Base-by-base conservation (phyloP, 2,329 filamentous ascomycete genomes). In the Colletotrichum tanaceti region DNA sequence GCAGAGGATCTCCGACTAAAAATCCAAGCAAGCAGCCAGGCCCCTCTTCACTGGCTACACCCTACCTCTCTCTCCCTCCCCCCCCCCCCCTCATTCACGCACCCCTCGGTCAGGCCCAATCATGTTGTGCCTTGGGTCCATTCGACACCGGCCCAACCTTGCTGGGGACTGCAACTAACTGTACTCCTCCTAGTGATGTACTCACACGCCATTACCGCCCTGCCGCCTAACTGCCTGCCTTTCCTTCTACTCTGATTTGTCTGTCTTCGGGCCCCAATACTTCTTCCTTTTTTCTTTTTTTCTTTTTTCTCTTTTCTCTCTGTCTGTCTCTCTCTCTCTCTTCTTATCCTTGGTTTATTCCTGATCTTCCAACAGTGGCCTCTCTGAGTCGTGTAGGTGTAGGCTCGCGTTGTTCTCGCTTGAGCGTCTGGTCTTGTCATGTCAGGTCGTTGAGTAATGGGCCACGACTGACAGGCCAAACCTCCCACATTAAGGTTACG, bases 1-100 rank as follows among this genome's bases (percentile, higher is more conserved):
- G 59, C 39, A 64, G 65, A 68, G 54, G 61, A 68, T 68, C 65
- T 65, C 65, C 61, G 60, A 62, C 65, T 60, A 59, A 58, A 22
- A 46, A 32, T 24, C 54, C 24, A 58, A 39, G n/a, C 41, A 63
- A 60, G 38, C 28, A 64, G 46, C n/a, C 41, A 63, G 64, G 38
- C 28, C 65, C 65, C 65, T 58, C 32, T 52, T 46, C 46, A 35
- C 44, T 58, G 39, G 64, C 39, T 46, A 63, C 64, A 63, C 65
- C 53, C 54, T 49, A 53, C 54, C 22, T 5, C 13, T 35, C 35
- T 52, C n/a, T 39, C 16, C 10, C n/a, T 22, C 53, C 22, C 39
- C 24, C 54, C 16, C 10, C n/a, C 38, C 53, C 22, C 39, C 24
- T 58, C 16, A 10, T n/a, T 20, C 55, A 32, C 41, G n/a, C 54